Conservation (phyloP, 305 asterid species). For the Rubia peregrina region DNA sequence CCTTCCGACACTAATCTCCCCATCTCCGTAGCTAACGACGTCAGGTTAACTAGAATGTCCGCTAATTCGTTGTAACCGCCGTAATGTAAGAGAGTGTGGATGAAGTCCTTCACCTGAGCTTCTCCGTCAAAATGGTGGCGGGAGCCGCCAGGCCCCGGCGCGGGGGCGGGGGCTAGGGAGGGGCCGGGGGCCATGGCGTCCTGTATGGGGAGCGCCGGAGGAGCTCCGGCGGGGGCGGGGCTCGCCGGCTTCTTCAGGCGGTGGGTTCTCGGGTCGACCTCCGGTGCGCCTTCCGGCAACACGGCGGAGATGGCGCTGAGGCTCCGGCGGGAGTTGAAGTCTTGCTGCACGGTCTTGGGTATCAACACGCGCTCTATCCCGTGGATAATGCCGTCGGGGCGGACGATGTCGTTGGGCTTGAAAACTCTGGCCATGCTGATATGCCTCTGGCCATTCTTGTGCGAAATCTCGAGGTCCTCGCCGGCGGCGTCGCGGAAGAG, state of each 20-base stretch:
- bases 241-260: constrained; percentile 48
- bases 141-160: constrained; percentile 93
- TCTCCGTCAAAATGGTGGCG: constrained; percentile 91
- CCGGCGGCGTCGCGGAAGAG: constrained; percentile 43
- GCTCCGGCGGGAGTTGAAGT: constrained; percentile 70
- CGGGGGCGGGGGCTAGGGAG: constrained; percentile 85
- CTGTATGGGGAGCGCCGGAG: constrained; percentile 64
- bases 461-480: constrained; percentile 31
- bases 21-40: constrained; percentile 85
- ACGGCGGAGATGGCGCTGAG: constrained; percentile 68
- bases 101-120: constrained; percentile 79
- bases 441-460: constrained; percentile 35
- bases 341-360: constrained; percentile 79
- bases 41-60: constrained; percentile 68
- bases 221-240: constrained; percentile 51
- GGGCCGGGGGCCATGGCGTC: constrained; percentile 95
- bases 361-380: constrained; percentile 67
- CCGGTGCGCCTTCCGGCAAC: constrained; percentile 80
- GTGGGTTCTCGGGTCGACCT: constrained; percentile 82
- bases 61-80: constrained; percentile 94
- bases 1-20: constrained; percentile 89
- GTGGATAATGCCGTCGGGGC: constrained; percentile 89
- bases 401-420: constrained; percentile 50
- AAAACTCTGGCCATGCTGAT: constrained; percentile 44
- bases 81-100: constrained; percentile 69